A percentile compares a stretch with the other conserved stretches of the same genome.
phyloP scores from a whole-genome alignment of 2,329 filamentous ascomycete species.

The Fusarium nygamai region DNA sequence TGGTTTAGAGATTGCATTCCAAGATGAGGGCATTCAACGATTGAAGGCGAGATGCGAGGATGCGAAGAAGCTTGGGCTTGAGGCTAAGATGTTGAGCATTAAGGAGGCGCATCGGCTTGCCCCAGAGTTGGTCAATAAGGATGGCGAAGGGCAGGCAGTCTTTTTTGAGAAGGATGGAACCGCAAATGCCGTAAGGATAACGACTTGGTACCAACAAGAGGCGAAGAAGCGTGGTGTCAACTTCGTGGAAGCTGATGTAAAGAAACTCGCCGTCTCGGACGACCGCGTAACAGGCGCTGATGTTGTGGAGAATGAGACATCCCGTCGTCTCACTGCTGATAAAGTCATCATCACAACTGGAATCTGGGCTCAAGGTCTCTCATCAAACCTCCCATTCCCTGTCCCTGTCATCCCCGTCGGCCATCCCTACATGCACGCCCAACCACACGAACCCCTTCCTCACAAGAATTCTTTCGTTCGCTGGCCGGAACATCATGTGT shows the following conservation, averaged over 20 bases:
- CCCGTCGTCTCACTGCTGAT: slow-evolving; percentile 5
- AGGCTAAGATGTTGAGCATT: slow-evolving; percentile 14
- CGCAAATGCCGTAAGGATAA: slow-evolving; percentile 27
- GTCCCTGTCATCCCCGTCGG: slow-evolving; percentile 37
- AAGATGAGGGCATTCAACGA: background rate
- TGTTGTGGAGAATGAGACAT: background rate
- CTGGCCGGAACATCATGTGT: slow-evolving; percentile 39
- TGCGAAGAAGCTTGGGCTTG: slow-evolving; percentile 17
- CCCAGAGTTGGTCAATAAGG: slow-evolving; percentile 26
- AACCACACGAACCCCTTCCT: background rate
- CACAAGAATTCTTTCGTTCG: slow-evolving; percentile 25
- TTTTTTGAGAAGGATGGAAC: slow-evolving; percentile 35
- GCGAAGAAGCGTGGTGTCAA: slow-evolving; percentile 15
- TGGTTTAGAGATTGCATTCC: slow-evolving; percentile 34
- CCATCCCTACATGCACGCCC: slow-evolving; percentile 35
- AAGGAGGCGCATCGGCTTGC: slow-evolving; percentile 20
- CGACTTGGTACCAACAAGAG: slow-evolving; percentile 28
- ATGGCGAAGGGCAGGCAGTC: slow-evolving; percentile 10
- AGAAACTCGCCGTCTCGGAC: background rate
- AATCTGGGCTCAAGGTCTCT: slow-evolving; percentile 37
- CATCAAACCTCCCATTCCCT: slow-evolving; percentile 20
- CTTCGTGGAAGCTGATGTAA: slow-evolving; percentile 22
- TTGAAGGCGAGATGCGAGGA: slow-evolving; percentile 9
- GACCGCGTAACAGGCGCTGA: slow-evolving; percentile 17
- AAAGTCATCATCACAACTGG: slow-evolving; percentile 39